Conservation (phyloP, 208 protist genomes). For the Strigomonas galati region DNA sequence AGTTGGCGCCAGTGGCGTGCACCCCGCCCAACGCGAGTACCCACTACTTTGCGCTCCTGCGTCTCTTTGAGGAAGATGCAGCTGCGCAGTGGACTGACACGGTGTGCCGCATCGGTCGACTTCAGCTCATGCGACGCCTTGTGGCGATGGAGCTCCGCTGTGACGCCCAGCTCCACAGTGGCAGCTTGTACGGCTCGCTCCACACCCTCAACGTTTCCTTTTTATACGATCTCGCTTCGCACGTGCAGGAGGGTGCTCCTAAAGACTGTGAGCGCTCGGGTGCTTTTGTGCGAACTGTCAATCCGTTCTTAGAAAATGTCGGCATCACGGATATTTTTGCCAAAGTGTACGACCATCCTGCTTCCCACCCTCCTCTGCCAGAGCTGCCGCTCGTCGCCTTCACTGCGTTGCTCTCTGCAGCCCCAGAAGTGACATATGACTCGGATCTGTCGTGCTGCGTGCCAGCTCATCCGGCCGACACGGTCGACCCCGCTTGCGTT, state of each 20-base stretch:
- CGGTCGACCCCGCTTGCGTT: conserved; percentile 84
- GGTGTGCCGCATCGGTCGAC: conserved; percentile 57
- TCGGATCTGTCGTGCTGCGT: conserved; percentile 44
- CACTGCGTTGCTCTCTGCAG: conserved; percentile 57
- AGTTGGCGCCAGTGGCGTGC: neutral
- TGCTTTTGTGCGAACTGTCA: neutral
- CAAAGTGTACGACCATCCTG: conserved; percentile 85
- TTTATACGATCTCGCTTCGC: conserved; percentile 85
- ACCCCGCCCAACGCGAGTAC: neutral
- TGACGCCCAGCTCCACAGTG: conserved; percentile 80
- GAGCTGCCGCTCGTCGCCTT: conserved; percentile 80
- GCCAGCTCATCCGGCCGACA: conserved; percentile 30
- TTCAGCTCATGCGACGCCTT: conserved; percentile 86
- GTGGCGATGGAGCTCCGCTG: conserved; percentile 88
- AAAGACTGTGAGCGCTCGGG: neutral
- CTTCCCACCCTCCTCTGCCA: conserved; percentile 36
- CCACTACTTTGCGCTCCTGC: conserved; percentile 8
- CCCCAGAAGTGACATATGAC: conserved; percentile 65
- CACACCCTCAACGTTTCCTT: conserved; percentile 83
- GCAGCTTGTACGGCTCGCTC: conserved; percentile 70
- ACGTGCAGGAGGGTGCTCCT: conserved; percentile 43
- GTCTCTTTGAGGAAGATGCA: conserved; percentile 16
- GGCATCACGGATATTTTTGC: conserved; percentile 84
- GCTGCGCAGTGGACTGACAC: conserved; percentile 22
- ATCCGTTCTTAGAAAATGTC: conserved; percentile 68